Evolutionary conservation across 2,329 filamentous ascomycete genomes (phyloP), one percentile per base, ranked within the genome.

Genomic region (Arachnopeziza araneosa): DNA sequence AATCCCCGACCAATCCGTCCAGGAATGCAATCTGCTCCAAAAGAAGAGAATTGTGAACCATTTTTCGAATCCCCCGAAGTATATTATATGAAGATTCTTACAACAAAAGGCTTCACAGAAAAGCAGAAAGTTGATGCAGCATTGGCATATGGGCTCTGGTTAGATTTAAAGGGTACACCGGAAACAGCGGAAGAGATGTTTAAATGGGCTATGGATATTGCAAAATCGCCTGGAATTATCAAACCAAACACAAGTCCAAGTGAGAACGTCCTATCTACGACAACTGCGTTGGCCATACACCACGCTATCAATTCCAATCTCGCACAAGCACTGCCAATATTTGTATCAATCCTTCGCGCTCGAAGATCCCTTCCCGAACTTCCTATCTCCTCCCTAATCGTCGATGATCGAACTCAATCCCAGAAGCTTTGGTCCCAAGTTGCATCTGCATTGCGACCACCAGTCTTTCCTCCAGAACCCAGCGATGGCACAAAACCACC

Each of bases 81-180:
- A 17, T 91, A 86, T 69, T 98, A 98, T 71, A 82, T 89, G 74
- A 89, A 89, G 69, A 86, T 97, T 54, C 75, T 97, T 57, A 91
- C 87, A 7, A 93, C 90, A 0, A 82, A 83, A 58, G 93, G 93
- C 1, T 90, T 98, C 68, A 87, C 83, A 0, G 80, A 84, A n/a
- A 81, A 85, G 59, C 91, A 98, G 74, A 87, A 86, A 68, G 79
- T 97, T 56, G 87, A 93, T 60, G 92, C 93, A 3, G 88, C 90
- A 2, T 77, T 96, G 50, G 88, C 87, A 1, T 96, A 93, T 71
- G 93, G 89, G 1, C 88, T 90, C 58, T 97, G 90, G 83, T 80
- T 96, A 49, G 89, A 92, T 66, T 93, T 85, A 75, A 93, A 93
- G 75, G 80, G 83, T 1, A 73, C 85, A 24, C 75, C 80, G 1